Percentiles rank a stretch among this genome's conserved stretches.
Evolutionary conservation across 495 filamentous ascomycete genomes (phyloP).

Genomic region (Neurospora cerealis): DNA sequence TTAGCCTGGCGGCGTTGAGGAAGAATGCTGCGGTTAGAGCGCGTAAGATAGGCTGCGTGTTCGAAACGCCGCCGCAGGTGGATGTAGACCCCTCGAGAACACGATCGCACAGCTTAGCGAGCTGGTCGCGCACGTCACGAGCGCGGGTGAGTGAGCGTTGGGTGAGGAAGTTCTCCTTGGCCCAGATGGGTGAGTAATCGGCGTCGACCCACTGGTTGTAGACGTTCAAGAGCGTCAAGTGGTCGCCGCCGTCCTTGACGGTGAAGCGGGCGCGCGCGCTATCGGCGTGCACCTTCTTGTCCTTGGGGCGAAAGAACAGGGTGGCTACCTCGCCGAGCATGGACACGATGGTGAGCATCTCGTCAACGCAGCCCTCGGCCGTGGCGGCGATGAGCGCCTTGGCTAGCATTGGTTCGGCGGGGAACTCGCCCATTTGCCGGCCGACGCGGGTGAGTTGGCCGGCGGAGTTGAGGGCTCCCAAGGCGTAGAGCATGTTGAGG

Average conservation of each 20-base stretch:
- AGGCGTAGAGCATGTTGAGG: conserved; percentile 83
- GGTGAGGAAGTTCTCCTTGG: conserved; percentile 89
- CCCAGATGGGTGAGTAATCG: conserved; percentile 84
- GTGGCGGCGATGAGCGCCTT: conserved; percentile 86
- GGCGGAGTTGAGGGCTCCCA: conserved; percentile 80
- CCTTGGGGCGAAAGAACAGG: conserved; percentile 92
- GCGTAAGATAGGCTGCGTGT: conserved; percentile 71
- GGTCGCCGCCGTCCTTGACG: conserved; percentile 85
- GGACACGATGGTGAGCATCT: conserved; percentile 87
- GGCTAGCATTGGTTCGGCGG: conserved; percentile 87
- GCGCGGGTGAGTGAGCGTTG: conserved; percentile 78
- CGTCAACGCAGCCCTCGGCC: conserved; percentile 82
- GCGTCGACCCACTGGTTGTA: conserved; percentile 96
- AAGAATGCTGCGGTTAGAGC: conserved; percentile 91
- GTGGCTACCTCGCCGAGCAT: conserved; percentile 86
- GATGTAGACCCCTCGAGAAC: conserved; percentile 67
- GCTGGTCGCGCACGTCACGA: conserved; percentile 87
- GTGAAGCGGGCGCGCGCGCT: conserved; percentile 89
- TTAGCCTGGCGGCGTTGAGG: conserved; percentile 80
- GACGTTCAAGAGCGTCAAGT: conserved; percentile 84
- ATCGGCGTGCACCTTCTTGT: conserved; percentile 95
- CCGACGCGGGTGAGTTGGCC: conserved; percentile 89
- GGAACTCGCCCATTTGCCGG: conserved; percentile 94
- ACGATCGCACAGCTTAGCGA: conserved; percentile 88
- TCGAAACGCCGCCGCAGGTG: conserved; percentile 59